Conservation (phyloP, 257 asterid genomes). For the Nicotiana attenuata region DNA sequence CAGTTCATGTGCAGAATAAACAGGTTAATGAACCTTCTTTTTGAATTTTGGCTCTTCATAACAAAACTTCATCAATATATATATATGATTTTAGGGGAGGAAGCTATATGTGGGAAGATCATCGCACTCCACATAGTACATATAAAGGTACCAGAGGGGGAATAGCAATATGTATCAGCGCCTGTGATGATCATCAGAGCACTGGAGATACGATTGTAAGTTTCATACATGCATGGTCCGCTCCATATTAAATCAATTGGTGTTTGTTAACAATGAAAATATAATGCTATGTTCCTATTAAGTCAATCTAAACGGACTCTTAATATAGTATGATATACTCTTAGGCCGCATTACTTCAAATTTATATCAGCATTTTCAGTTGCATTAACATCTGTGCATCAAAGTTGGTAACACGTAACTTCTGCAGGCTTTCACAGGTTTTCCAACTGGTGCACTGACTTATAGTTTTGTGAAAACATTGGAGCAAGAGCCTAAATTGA, state of each 20-base stretch:
- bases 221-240: not conserved
- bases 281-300: too few relatives aligned
- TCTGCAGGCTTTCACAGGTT: slow-evolving; percentile 50
- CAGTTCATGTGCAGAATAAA: slow-evolving; percentile 52
- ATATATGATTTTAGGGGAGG: slow-evolving; percentile 29
- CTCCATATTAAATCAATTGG: too few relatives aligned
- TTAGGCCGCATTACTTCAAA: too few relatives aligned
- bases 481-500: slow-evolving; percentile 42
- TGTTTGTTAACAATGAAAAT: too few relatives aligned
- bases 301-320: not conserved
- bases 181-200: slow-evolving; percentile 82
- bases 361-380: too few relatives aligned
- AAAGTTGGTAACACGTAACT: not conserved
- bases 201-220: slow-evolving; percentile 70
- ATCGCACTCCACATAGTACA: slow-evolving; percentile 21
- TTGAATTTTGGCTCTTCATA: not conserved
- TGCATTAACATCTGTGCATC: not conserved
- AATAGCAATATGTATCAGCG: slow-evolving; percentile 60
- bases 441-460: slow-evolving; percentile 58
- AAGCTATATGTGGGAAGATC: slow-evolving; percentile 51
- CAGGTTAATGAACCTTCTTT: slow-evolving; percentile 31
- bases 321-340: too few relatives aligned
- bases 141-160: slow-evolving; percentile 76
- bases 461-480: slow-evolving; percentile 55
- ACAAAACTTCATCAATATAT: not conserved